Conservation (phyloP, 371 early-diverging fungal genomes). For the Apophysomyces elegans region DNA sequence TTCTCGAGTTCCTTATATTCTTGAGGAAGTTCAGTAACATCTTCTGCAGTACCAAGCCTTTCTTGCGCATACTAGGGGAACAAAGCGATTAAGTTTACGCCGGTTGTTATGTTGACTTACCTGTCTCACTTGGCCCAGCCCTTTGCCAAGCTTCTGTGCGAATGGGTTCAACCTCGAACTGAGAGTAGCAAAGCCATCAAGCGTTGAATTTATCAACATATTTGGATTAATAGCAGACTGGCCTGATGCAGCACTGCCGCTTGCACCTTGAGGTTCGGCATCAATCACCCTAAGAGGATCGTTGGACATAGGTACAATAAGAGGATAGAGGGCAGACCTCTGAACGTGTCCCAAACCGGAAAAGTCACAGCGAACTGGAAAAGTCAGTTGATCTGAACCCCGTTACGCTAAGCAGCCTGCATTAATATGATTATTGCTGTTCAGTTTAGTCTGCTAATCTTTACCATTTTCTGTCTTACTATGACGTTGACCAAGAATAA, state of each 20-base stretch:
- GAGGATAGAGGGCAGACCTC: background rate
- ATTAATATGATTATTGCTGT: no score
- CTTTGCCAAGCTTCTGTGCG: conserved; percentile 70
- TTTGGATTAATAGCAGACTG: conserved; percentile 28
- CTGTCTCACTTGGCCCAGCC: conserved; percentile 83
- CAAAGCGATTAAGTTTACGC: background rate
- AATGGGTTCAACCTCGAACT: conserved; percentile 74
- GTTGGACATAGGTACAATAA: conserved; percentile 15
- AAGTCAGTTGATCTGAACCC: no score
- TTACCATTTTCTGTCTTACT: no score
- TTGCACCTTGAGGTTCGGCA: conserved; percentile 27
- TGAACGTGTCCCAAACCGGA: background rate
- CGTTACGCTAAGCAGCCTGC: no score
- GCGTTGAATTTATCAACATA: conserved; percentile 37
- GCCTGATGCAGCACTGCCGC: conserved; percentile 10
- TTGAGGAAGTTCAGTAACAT: conserved; percentile 88
- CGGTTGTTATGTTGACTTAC: conserved; percentile 38
- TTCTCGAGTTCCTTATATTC: conserved; percentile 87
- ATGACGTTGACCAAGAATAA: no score
- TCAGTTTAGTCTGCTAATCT: no score
- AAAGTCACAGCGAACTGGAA: no score
- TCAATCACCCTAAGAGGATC: conserved; percentile 34
- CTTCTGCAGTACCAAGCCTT: conserved; percentile 78
- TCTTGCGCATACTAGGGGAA: conserved; percentile 84
- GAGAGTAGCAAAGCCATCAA: conserved; percentile 68